phyloP scores from a whole-genome alignment of 805 yeast species.

The Millerago galiae region DNA sequence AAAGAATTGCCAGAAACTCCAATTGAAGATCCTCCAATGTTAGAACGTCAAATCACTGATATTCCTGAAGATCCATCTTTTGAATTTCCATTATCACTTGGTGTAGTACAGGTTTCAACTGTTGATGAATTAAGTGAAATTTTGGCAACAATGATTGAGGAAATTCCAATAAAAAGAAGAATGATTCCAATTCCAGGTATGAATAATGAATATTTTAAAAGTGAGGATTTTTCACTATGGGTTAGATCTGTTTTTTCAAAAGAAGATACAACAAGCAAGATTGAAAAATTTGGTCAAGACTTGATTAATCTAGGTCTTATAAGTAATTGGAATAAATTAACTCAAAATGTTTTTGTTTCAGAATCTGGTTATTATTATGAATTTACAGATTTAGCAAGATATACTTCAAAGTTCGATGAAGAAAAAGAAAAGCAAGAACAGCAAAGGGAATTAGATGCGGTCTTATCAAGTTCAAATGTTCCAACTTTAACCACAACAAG shows the following conservation, averaged over 20 bases:
- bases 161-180: conserved; percentile 20
- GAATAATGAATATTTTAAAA: conserved; percentile 25
- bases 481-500: neutral
- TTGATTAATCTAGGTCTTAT: conserved; percentile 22
- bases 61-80: conserved; percentile 16
- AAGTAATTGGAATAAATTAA: conserved; percentile 21
- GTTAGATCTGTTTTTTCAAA: conserved; percentile 16
- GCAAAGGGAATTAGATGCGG: neutral
- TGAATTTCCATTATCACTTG: conserved; percentile 21
- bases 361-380: conserved; percentile 23
- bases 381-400: conserved; percentile 23
- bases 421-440: neutral
- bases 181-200: conserved; percentile 26
- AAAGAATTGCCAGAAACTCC: neutral
- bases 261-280: conserved; percentile 24
- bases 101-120: conserved; percentile 9
- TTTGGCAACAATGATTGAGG: conserved; percentile 8
- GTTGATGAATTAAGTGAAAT: conserved; percentile 13
- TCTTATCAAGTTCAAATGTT: neutral
- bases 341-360: conserved; percentile 11
- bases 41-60: neutral
- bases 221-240: conserved; percentile 21
- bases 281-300: conserved; percentile 29
- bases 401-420: conserved; percentile 12
- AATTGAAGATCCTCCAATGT: neutral